Conservation (phyloP, 2,329 filamentous ascomycete genomes). For the Ceratocystis papillata region DNA sequence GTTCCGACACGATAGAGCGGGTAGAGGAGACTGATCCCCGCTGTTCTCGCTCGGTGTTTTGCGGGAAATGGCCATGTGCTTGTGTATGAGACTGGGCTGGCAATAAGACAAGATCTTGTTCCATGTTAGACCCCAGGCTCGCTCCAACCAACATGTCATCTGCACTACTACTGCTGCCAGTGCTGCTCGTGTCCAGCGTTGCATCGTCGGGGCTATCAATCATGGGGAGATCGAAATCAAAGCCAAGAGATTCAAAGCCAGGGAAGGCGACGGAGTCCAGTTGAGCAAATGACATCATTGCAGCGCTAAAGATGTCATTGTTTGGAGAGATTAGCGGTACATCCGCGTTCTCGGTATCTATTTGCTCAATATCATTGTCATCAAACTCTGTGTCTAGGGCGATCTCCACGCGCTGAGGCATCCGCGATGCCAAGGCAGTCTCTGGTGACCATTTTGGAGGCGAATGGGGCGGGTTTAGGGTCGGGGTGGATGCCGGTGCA, state of each 20-base stretch:
- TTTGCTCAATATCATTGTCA: neutral
- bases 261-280: constrained; percentile 1
- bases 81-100: neutral
- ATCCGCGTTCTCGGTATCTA: constrained; percentile 13
- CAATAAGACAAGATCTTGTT: constrained; percentile 7
- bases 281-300: constrained; percentile 7
- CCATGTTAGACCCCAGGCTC: neutral
- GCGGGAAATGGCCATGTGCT: neutral
- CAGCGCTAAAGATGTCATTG: constrained; percentile 29
- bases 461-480: neutral
- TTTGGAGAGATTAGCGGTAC: constrained; percentile 30
- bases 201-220: constrained; percentile 19
- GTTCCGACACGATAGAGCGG: constrained; percentile 3
- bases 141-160: constrained; percentile 8
- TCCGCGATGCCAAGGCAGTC: neutral
- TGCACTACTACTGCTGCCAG: constrained; percentile 16
- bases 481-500: neutral
- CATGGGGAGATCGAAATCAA: constrained; percentile 20
- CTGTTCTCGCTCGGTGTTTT: constrained; percentile 1
- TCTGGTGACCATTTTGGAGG: constrained; percentile 11
- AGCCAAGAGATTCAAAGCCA: constrained; percentile 3
- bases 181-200: constrained; percentile 18
- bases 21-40: neutral
- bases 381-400: neutral
- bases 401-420: neutral